A percentile compares a stretch with the other conserved stretches of the same genome.
Evolutionary conservation across 805 yeast genomes (phyloP).

Genomic region (Ogataea zsoltii): DNA sequence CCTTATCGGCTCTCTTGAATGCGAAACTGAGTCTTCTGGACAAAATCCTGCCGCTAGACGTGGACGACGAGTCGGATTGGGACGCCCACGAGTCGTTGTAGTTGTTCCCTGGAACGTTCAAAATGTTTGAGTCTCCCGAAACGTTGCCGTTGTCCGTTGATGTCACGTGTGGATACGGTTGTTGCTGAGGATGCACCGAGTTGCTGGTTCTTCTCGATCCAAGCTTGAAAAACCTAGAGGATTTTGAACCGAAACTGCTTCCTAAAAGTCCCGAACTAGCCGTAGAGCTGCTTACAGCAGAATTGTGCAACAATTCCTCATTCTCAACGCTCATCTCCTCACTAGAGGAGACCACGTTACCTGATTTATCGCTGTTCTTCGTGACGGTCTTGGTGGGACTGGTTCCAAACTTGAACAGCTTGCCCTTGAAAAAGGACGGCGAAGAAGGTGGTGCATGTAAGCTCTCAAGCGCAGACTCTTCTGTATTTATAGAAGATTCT

Average conservation of each 20-base stretch:
- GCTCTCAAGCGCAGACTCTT: slow-evolving; percentile 21
- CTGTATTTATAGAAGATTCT: slow-evolving; percentile 25
- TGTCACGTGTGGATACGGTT: too few relatives aligned
- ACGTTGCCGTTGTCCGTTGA: background rate
- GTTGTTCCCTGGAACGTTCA: background rate
- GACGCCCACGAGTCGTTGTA: slow-evolving; percentile 3
- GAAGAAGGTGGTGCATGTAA: slow-evolving; percentile 27
- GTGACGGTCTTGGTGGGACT: slow-evolving; percentile 33
- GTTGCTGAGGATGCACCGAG: slow-evolving; percentile 12
- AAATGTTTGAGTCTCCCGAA: slow-evolving; percentile 4
- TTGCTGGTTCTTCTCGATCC: slow-evolving; percentile 25
- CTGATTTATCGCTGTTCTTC: slow-evolving; percentile 25
- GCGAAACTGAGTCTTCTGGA: slow-evolving; percentile 34
- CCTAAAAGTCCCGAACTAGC: slow-evolving; percentile 20
- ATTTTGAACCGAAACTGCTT: slow-evolving; percentile 29
- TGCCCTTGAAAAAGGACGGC: slow-evolving; percentile 39
- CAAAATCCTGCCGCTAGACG: slow-evolving; percentile 17
- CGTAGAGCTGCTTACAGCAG: background rate
- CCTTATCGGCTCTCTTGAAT: slow-evolving; percentile 32
- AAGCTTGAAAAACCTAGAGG: slow-evolving; percentile 35
- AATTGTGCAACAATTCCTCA: slow-evolving; percentile 7
- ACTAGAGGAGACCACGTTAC: slow-evolving; percentile 8
- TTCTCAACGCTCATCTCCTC: slow-evolving; percentile 16
- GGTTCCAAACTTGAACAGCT: slow-evolving; percentile 38
- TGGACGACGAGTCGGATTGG: slow-evolving; percentile 10